phyloP scores from a whole-genome alignment of 345 rosid genomes.

The sweet orange (Citrus sinensis) region DVS_A1.0 CM039163.1:45120001-45120500 shows the following conservation, averaged over 20 bases:
- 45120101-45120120: background rate
- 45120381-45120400: conserved; percentile 43
- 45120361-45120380: conserved; percentile 44
- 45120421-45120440: conserved; percentile 53
- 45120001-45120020: conserved; percentile 62
- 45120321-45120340: conserved; percentile 42
- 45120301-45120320: conserved; percentile 36
- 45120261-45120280: conserved; percentile 47
- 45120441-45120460: conserved; percentile 56
- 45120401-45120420: conserved; percentile 45
- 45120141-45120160: background rate
- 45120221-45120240: conserved; percentile 51
- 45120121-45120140: background rate
- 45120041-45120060: conserved; percentile 66
- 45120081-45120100: conserved; percentile 9
- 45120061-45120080: conserved; percentile 74
- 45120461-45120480: conserved; percentile 42
- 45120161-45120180: conserved; percentile 36
- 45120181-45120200: conserved; percentile 58
- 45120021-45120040: conserved; percentile 62
- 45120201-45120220: conserved; percentile 49
- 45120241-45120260: conserved; percentile 61
- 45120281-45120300: conserved; percentile 46
- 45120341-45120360: conserved; percentile 48
- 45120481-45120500: background rate